These are phyloP conservation scores for Populus tomentosa DNA, from an alignment of 441 rosid species.

Conservation along the genomic window DNA sequence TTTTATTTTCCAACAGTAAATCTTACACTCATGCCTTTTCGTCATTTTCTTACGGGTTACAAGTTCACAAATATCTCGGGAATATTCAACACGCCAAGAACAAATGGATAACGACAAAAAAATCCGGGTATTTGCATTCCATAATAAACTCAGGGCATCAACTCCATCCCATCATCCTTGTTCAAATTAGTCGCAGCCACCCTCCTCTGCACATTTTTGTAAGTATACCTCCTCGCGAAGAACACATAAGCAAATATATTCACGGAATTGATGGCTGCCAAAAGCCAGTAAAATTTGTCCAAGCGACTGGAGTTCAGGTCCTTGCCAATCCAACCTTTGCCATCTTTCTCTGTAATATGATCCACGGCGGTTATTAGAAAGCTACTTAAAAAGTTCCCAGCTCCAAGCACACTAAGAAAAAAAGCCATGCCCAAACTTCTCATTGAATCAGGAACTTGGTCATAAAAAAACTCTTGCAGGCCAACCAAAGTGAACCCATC, in stretches of 20 bases:
- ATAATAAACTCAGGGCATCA: constrained; percentile 13
- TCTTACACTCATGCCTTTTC: background rate
- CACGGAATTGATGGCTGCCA: constrained; percentile 37
- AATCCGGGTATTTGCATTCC: background rate
- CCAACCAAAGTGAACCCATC: constrained; percentile 39
- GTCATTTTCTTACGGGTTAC: too few relatives aligned
- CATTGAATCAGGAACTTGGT: constrained; percentile 50
- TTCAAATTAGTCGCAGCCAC: background rate
- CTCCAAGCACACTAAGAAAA: constrained; percentile 38
- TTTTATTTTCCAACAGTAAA: background rate
- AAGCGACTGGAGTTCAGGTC: constrained; percentile 59
- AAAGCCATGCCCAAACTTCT: constrained; percentile 38
- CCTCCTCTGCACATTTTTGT: constrained; percentile 55
- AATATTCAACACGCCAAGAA: too few relatives aligned
- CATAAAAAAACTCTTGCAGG: constrained; percentile 43
- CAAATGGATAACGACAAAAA: too few relatives aligned
- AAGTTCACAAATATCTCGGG: too few relatives aligned
- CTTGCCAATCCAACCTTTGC: constrained; percentile 63
- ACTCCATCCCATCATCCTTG: constrained; percentile 14
- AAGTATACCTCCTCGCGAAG: constrained; percentile 57
- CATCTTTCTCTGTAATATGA: constrained; percentile 34
- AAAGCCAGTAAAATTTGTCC: constrained; percentile 63
- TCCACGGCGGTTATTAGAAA: constrained; percentile 35
- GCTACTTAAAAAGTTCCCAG: constrained; percentile 33
- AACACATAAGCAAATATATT: constrained; percentile 43